Percentiles rank a stretch among this genome's conserved stretches.
Evolutionary conservation across 2,329 filamentous ascomycete genomes (phyloP).

Genomic region (Colletotrichum trifolii): DNA sequence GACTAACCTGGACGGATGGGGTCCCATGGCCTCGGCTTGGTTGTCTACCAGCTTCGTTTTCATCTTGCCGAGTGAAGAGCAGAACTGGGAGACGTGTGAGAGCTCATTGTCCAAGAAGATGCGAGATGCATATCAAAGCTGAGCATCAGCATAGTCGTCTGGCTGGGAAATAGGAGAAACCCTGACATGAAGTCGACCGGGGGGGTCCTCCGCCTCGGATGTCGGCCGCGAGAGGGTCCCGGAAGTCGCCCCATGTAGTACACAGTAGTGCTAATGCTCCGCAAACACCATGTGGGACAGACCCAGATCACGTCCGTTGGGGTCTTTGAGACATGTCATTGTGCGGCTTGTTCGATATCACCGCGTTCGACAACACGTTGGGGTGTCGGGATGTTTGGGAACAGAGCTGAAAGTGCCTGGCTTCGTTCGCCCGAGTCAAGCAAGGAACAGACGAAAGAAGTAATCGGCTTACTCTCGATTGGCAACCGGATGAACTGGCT

Average conservation of each 20-base stretch:
- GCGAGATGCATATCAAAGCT: neutral
- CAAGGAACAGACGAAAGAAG: too few relatives aligned
- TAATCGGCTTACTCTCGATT: too few relatives aligned
- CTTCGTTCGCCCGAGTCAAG: too few relatives aligned
- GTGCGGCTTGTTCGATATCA: too few relatives aligned
- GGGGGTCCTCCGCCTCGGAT: constrained; percentile 9
- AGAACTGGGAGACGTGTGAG: neutral
- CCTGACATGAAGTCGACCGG: neutral
- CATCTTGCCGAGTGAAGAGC: neutral
- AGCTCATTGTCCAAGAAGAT: neutral
- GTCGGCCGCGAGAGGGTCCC: constrained; percentile 13
- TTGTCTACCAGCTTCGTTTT: neutral
- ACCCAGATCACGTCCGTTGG: neutral
- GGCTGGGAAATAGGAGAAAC: neutral
- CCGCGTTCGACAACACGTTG: too few relatives aligned
- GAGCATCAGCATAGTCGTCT: neutral
- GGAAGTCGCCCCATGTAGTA: constrained; percentile 16
- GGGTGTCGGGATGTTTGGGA: too few relatives aligned
- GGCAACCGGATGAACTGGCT: too few relatives aligned
- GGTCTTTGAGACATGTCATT: too few relatives aligned
- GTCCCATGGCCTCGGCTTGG: constrained; percentile 1
- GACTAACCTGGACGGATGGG: constrained; percentile 40
- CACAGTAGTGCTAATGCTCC: neutral
- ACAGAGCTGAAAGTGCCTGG: too few relatives aligned
- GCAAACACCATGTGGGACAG: constrained; percentile 9